These are phyloP conservation scores for Primulina eburnea DNA, from an alignment of 257 asterid species.

Conservation along the genomic window DNA sequence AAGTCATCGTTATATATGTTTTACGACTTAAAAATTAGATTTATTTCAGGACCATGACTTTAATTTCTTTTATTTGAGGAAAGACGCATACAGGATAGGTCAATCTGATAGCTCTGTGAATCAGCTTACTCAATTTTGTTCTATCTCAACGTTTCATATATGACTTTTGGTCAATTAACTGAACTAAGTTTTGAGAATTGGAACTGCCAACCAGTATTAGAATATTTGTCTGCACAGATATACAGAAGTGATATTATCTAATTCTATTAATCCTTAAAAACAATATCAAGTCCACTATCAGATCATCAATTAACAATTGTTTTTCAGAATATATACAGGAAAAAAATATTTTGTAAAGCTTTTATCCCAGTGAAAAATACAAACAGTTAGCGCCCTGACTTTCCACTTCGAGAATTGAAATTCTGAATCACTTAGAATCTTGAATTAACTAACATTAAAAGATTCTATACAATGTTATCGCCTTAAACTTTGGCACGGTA, in stretches of 20 bases:
- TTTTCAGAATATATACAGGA: not conserved
- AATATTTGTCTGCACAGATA: not conserved
- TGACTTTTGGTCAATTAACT: not conserved
- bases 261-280: slow-evolving; percentile 1
- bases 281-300: not conserved
- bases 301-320: not conserved
- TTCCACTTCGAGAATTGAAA: not conserved
- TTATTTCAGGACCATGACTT: not conserved
- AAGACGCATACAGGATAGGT: not conserved
- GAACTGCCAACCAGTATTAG: not conserved
- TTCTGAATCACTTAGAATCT: not conserved
- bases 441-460: not conserved
- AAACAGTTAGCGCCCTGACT: not conserved
- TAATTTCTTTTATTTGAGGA: not conserved
- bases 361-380: not conserved
- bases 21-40: not conserved
- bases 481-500: too few relatives aligned
- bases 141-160: not conserved
- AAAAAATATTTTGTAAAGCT: not conserved
- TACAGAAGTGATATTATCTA: not conserved
- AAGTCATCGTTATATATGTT: not conserved
- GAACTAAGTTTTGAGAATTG: not conserved
- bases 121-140: not conserved
- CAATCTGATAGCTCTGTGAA: not conserved
- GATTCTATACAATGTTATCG: too few relatives aligned